These are phyloP conservation scores for Trichoderma cornu-damae DNA, from an alignment of 2,329 filamentous ascomycete species.

Conservation along the genomic window DNA sequence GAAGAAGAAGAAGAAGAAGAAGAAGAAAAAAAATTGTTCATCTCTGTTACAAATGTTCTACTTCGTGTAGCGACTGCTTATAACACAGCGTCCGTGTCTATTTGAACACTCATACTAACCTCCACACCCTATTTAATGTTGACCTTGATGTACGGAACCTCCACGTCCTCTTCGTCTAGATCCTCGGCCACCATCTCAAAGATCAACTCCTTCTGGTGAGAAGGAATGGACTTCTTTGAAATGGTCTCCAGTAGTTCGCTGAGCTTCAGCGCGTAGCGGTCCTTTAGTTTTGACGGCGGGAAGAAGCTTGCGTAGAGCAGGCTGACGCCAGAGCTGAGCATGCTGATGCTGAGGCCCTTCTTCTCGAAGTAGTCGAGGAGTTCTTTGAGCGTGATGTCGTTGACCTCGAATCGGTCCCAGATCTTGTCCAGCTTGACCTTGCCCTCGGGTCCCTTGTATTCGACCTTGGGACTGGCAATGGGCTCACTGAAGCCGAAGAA, in stretches of 20 bases:
- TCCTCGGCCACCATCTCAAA: constrained; percentile 96
- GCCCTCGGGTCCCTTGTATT: constrained; percentile 73
- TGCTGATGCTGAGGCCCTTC: constrained; percentile 75
- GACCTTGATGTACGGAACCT: constrained; percentile 94
- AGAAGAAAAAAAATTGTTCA: background rate
- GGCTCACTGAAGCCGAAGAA: constrained; percentile 99
- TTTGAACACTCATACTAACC: background rate
- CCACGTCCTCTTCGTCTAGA: constrained; percentile 82
- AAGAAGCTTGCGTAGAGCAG: constrained; percentile 93
- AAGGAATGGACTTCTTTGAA: constrained; percentile 85
- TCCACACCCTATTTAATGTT: constrained; percentile 56
- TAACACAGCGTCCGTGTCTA: constrained; percentile 11
- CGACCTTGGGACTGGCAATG: constrained; percentile 87
- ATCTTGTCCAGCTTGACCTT: constrained; percentile 88
- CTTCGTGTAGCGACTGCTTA: background rate
- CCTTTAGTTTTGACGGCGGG: constrained; percentile 70
- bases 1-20: background rate
- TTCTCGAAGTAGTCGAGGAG: constrained; percentile 77
- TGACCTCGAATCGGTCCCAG: constrained; percentile 93
- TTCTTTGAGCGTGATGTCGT: constrained; percentile 77
- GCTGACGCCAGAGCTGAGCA: constrained; percentile 97
- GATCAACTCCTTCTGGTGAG: constrained; percentile 91
- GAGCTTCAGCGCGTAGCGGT: constrained; percentile 75
- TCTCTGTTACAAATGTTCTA: background rate
- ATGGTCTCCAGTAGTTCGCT: constrained; percentile 83